Evolutionary conservation across 345 rosid genomes (phyloP).

Genomic region (Kandelia obovata): DNA sequence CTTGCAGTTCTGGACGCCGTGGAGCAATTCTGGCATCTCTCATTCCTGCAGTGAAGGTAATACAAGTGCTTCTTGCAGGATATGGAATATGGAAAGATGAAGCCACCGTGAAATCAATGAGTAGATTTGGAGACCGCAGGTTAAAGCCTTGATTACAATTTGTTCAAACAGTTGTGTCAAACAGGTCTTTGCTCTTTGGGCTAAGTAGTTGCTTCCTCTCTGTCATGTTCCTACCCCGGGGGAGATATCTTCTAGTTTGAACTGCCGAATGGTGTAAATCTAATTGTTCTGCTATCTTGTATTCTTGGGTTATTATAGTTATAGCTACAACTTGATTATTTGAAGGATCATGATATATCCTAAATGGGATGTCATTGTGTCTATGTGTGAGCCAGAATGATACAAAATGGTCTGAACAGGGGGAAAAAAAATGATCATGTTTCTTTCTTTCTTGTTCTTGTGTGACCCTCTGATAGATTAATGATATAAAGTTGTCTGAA

Average conservation of each 20-base stretch:
- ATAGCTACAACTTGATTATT: background rate
- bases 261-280: background rate
- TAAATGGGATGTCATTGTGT: background rate
- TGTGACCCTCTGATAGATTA: background rate
- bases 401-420: background rate
- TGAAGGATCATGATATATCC: background rate
- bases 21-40: slow-evolving; percentile 80
- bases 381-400: background rate
- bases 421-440: background rate
- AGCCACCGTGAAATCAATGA: slow-evolving; percentile 90
- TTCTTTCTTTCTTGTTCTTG: background rate
- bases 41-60: slow-evolving; percentile 60
- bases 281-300: background rate
- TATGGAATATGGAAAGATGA: slow-evolving; percentile 73
- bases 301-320: background rate
- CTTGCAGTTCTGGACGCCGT: slow-evolving; percentile 62
- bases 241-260: background rate
- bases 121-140: slow-evolving; percentile 92
- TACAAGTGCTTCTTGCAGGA: slow-evolving; percentile 76
- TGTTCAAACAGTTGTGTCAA: background rate
- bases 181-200: background rate
- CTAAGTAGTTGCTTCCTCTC: background rate
- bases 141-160: slow-evolving; percentile 17
- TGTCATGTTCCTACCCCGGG: background rate
- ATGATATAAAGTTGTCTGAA: background rate